Conservation (phyloP, 2,329 filamentous ascomycete species). For the Pseudopyrenochaeta lycopersici region DNA sequence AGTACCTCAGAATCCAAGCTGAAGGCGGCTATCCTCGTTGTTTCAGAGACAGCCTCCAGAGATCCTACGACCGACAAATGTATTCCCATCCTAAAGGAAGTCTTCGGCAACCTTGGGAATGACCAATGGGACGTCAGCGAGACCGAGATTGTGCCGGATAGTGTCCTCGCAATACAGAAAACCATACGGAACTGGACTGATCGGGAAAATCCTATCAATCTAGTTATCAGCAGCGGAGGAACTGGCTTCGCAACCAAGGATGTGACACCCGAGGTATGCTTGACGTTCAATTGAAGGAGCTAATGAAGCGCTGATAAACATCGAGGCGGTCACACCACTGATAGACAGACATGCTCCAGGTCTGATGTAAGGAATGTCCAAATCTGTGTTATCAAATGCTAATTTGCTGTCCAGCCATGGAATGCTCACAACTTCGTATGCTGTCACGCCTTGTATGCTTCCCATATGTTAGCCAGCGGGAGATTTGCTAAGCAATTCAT, state of each 20-base stretch:
- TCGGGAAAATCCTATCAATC: slow-evolving; percentile 66
- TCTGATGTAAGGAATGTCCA: slow-evolving; percentile 67
- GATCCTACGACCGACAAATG: slow-evolving; percentile 83
- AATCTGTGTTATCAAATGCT: slow-evolving; percentile 10
- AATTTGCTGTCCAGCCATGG: slow-evolving; percentile 68
- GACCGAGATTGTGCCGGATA: slow-evolving; percentile 81
- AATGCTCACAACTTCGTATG: slow-evolving; percentile 86
- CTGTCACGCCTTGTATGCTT: slow-evolving; percentile 81
- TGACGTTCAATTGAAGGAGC: not conserved
- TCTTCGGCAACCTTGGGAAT: slow-evolving; percentile 72
- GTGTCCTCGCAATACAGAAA: slow-evolving; percentile 76
- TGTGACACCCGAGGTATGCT: slow-evolving; percentile 82
- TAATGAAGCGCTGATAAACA: slow-evolving; percentile 8
- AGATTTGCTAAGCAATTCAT: slow-evolving; percentile 28
- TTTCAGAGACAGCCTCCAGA: slow-evolving; percentile 88
- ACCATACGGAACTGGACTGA: slow-evolving; percentile 79
- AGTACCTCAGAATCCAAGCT: slow-evolving; percentile 57
- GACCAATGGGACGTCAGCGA: slow-evolving; percentile 76
- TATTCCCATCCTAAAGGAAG: slow-evolving; percentile 70
- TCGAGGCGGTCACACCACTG: slow-evolving; percentile 77
- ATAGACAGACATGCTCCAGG: slow-evolving; percentile 88
- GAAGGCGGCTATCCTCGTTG: slow-evolving; percentile 79
- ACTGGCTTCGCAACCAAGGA: slow-evolving; percentile 91
- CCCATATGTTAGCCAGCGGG: too few species aligned
- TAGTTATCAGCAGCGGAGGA: slow-evolving; percentile 89